Evolutionary conservation across 345 rosid species (phyloP), one percentile per base, ranked within the genome.

Genomic region (Nasturtium officinale): DNA sequence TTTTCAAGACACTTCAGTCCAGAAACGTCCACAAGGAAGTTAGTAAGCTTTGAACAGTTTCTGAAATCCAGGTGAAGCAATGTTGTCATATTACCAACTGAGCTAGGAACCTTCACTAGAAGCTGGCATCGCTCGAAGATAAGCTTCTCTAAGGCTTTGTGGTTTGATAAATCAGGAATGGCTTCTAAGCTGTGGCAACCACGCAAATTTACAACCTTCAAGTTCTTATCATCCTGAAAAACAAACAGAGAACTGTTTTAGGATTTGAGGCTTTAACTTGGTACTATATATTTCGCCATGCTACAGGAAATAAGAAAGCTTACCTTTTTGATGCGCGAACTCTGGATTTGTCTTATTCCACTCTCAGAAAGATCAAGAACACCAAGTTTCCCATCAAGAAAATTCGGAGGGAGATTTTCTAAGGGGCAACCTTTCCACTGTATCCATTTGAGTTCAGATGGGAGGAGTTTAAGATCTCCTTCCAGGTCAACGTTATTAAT

Each of bases 331-430:
- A 56, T 4, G 5, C 1, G 1, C 0, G 56, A 52, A 65, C 69
- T 76, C 85, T 81, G 81, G 50, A 90, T 29, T 25, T 3, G 32
- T 65, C 71, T 70, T 50, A 88, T 79, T 63, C 69, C 42, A 82
- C 97, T 87, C 12, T 78, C 78, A 10, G 92, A 84, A 77, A 91
- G 91, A 81, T 91, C 86, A 76, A 89, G 90, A 70, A 91, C 86
- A 16, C 83, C 87, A 50, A 89, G 88, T 58, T 84, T 46, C 16
- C 45, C 2, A 47, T 81, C 77, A 64, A 48, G 67, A 63, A 81
- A 75, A 52, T 79, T 73, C 21, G 76, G 66, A 47, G 89, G 89
- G 33, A 91, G 78, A 23, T 47, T 61, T 78, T 76, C 59, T 80
- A 83, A 42, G 3, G 84, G 78, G 59, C 92, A 89, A 17, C 83